A percentile compares a stretch with the other conserved stretches of the same genome.
Evolutionary conservation across 768 basidiomycete species (phyloP).

Genomic region (Hericium coralloides): DNA sequence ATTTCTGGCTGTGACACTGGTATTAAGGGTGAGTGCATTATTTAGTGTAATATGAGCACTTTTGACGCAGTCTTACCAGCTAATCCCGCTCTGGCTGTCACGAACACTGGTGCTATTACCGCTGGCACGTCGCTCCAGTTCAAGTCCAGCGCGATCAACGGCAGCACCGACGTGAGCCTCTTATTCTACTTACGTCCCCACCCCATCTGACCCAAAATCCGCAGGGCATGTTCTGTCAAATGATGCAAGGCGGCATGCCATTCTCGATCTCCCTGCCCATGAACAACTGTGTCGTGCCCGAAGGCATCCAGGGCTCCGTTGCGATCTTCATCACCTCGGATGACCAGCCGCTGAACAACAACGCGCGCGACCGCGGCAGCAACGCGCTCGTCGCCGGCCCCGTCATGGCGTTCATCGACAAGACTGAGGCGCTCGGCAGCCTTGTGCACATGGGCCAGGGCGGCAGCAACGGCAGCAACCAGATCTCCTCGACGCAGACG

Average conservation of each 20-base stretch:
- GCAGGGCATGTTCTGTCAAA: slow-evolving; percentile 62
- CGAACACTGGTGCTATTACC: slow-evolving; percentile 48
- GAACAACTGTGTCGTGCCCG: slow-evolving; percentile 53
- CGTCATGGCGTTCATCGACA: slow-evolving; percentile 49
- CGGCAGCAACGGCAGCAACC: slow-evolving; percentile 1
- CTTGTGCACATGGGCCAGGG: slow-evolving; percentile 27
- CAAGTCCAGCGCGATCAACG: slow-evolving; percentile 45
- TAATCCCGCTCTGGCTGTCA: slow-evolving; percentile 50
- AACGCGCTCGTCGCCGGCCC: slow-evolving; percentile 64
- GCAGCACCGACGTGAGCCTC: slow-evolving; percentile 33
- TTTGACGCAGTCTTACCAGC: slow-evolving; percentile 26
- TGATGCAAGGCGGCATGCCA: slow-evolving; percentile 56
- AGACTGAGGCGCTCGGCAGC: slow-evolving; percentile 41
- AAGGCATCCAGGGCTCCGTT: slow-evolving; percentile 64
- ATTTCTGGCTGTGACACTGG: slow-evolving; percentile 61
- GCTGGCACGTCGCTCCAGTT: slow-evolving; percentile 59
- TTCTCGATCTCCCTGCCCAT: slow-evolving; percentile 52
- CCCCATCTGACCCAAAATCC: background rate
- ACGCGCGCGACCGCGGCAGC: slow-evolving; percentile 46
- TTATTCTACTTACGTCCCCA: background rate
- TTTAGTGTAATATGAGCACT: background rate
- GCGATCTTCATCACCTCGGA: slow-evolving; percentile 62
- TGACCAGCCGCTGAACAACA: slow-evolving; percentile 51
- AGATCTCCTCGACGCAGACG: slow-evolving; percentile 3
- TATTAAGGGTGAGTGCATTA: slow-evolving; percentile 33